A percentile compares a stretch with the other conserved stretches of the same genome.
phyloP scores from a whole-genome alignment of 2,329 filamentous ascomycete species.

The Arthrobotrys entomopaga region DNA sequence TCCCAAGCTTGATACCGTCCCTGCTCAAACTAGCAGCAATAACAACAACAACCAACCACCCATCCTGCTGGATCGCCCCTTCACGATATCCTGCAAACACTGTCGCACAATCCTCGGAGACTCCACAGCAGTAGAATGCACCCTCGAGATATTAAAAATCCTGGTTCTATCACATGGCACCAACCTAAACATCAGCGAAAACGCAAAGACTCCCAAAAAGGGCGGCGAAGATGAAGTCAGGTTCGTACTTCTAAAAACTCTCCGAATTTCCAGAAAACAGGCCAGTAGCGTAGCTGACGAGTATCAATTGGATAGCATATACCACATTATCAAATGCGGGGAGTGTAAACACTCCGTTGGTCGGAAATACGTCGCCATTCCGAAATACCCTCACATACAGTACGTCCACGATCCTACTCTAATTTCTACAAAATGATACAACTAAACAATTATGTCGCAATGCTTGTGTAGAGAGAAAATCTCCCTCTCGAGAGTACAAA shows the following conservation, averaged over 20 bases:
- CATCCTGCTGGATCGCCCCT: background rate
- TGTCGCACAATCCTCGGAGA: slow-evolving; percentile 14
- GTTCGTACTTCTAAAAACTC: too few relatives aligned
- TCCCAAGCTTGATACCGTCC: background rate
- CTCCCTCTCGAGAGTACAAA: slow-evolving; percentile 12
- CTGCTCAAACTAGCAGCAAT: background rate
- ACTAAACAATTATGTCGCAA: background rate
- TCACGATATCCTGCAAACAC: slow-evolving; percentile 26
- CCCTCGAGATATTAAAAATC: slow-evolving; percentile 3
- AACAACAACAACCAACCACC: background rate
- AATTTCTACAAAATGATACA: background rate
- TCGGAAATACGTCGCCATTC: slow-evolving; percentile 20
- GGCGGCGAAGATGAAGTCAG: slow-evolving; percentile 15
- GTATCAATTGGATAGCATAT: background rate
- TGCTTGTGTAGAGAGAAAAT: slow-evolving; percentile 3
- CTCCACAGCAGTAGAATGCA: slow-evolving; percentile 5
- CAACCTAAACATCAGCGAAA: background rate
- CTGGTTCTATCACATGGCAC: background rate
- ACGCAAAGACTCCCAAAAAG: slow-evolving; percentile 9
- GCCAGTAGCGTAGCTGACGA: too few relatives aligned
- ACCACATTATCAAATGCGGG: slow-evolving; percentile 16
- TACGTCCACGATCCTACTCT: background rate
- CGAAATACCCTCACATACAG: slow-evolving; percentile 24
- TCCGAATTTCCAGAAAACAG: too few relatives aligned
- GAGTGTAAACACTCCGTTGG: slow-evolving; percentile 19